Conservation (phyloP, 495 filamentous ascomycete genomes). For the Lentithecium fluviatile region DNA sequence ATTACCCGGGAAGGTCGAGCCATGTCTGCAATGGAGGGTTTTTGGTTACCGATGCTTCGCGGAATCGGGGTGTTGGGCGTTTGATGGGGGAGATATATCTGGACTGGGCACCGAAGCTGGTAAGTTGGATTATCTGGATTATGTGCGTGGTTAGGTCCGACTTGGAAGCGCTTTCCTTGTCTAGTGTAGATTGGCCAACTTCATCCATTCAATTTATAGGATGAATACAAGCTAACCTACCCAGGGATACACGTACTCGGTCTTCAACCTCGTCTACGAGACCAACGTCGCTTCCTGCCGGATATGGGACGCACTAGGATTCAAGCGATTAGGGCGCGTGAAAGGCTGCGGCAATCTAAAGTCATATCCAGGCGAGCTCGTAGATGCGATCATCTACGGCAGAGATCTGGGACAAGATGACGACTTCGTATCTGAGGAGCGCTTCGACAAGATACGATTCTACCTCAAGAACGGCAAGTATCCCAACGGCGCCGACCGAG, state of each 20-base stretch:
- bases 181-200: too few relatives aligned
- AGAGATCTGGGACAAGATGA: constrained; percentile 79
- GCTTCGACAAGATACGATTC: constrained; percentile 97
- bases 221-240: constrained; percentile 13
- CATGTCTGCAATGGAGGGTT: constrained; percentile 97
- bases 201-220: not conserved
- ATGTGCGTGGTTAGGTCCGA: too few relatives aligned
- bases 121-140: too few relatives aligned
- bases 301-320: constrained; percentile 97
- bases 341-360: constrained; percentile 83
- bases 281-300: constrained; percentile 92
- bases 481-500: constrained; percentile 86
- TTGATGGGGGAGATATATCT: constrained; percentile 93
- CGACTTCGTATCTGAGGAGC: constrained; percentile 89
- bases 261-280: constrained; percentile 98
- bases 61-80: constrained; percentile 86
- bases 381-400: constrained; percentile 97
- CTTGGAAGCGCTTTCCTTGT: too few relatives aligned
- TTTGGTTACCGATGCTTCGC: constrained; percentile 82
- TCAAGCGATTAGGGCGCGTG: constrained; percentile 92
- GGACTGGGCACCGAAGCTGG: constrained; percentile 89
- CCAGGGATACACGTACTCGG: constrained; percentile 87
- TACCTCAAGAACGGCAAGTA: constrained; percentile 96
- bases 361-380: constrained; percentile 72
- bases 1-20: constrained; percentile 93